These are phyloP conservation scores for Dryas alaskensis DNA, from an alignment of 306 rosid genomes.

Conservation along the genomic window DNA sequence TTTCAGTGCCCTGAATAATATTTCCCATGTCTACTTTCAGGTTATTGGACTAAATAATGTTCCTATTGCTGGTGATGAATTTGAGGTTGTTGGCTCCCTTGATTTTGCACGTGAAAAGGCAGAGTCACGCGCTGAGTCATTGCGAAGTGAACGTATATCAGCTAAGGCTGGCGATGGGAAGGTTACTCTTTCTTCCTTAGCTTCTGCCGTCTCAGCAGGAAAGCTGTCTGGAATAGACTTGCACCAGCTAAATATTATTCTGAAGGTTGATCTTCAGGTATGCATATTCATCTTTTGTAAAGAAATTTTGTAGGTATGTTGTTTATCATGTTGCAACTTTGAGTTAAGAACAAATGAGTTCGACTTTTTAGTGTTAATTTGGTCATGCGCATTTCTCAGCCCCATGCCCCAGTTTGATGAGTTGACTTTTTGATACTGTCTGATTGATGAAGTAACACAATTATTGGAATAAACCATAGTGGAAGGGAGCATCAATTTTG, in stretches of 20 bases:
- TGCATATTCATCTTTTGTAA: slow-evolving; percentile 21
- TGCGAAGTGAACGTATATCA: slow-evolving; percentile 77
- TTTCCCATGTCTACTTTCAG: slow-evolving; percentile 37
- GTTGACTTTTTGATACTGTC: background rate
- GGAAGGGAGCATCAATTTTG: background rate
- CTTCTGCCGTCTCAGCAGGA: slow-evolving; percentile 88
- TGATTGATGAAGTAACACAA: background rate
- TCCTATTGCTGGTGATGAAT: slow-evolving; percentile 90
- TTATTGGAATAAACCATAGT: background rate
- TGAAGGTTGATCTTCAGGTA: slow-evolving; percentile 99
- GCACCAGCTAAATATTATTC: slow-evolving; percentile 83
- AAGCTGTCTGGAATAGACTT: slow-evolving; percentile 87
- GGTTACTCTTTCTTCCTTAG: slow-evolving; percentile 93
- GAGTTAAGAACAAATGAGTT: background rate
- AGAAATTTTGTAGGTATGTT: background rate
- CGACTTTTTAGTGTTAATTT: too few species aligned
- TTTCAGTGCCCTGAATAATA: slow-evolving; percentile 9
- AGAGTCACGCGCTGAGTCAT: slow-evolving; percentile 64
- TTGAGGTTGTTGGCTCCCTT: slow-evolving; percentile 81
- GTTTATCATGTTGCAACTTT: background rate
- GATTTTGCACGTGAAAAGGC: slow-evolving; percentile 93
- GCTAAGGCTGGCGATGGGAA: slow-evolving; percentile 99
- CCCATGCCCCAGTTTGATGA: background rate
- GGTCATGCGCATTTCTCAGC: too few species aligned
- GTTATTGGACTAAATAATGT: slow-evolving; percentile 89